Conservation (phyloP, 2,329 filamentous ascomycete genomes). For the Fusarium beomiforme region DNA sequence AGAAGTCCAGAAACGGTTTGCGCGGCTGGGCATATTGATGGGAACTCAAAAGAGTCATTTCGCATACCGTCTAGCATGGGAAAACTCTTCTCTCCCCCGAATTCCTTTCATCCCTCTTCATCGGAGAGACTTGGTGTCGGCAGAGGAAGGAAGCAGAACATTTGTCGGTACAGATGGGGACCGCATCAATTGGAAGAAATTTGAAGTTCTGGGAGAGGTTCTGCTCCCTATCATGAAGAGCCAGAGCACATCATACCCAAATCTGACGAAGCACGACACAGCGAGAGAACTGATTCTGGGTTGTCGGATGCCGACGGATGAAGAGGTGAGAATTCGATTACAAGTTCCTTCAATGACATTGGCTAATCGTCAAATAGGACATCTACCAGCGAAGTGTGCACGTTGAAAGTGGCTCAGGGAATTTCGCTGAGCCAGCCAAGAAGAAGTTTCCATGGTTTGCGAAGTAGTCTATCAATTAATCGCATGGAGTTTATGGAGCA, state of each 20-base stretch:
- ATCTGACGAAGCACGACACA: conserved; percentile 73
- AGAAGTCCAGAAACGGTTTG: conserved; percentile 82
- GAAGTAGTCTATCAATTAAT: conserved; percentile 50
- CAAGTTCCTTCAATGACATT: background rate
- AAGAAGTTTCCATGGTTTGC: conserved; percentile 76
- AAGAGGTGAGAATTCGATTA: conserved; percentile 75
- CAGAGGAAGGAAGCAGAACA: conserved; percentile 91
- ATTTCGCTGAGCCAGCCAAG: conserved; percentile 60
- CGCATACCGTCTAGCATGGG: conserved; percentile 96
- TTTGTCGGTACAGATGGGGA: conserved; percentile 79
- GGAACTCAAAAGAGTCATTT: conserved; percentile 91
- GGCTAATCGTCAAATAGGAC: conserved; percentile 58
- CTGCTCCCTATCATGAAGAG: conserved; percentile 91
- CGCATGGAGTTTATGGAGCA: conserved; percentile 43
- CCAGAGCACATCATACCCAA: conserved; percentile 84
- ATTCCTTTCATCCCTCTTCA: conserved; percentile 95
- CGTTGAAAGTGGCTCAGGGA: conserved; percentile 62
- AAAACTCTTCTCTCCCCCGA: conserved; percentile 88
- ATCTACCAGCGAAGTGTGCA: conserved; percentile 71
- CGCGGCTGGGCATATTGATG: conserved; percentile 91
- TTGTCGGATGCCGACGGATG: conserved; percentile 82
- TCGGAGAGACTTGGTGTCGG: conserved; percentile 87
- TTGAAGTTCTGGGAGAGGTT: conserved; percentile 94
- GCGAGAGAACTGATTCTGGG: conserved; percentile 82
- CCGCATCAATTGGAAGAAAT: conserved; percentile 97